phyloP scores from a whole-genome alignment of 2,329 filamentous ascomycete genomes.

The Phyllosticta citriasiana region DNA sequence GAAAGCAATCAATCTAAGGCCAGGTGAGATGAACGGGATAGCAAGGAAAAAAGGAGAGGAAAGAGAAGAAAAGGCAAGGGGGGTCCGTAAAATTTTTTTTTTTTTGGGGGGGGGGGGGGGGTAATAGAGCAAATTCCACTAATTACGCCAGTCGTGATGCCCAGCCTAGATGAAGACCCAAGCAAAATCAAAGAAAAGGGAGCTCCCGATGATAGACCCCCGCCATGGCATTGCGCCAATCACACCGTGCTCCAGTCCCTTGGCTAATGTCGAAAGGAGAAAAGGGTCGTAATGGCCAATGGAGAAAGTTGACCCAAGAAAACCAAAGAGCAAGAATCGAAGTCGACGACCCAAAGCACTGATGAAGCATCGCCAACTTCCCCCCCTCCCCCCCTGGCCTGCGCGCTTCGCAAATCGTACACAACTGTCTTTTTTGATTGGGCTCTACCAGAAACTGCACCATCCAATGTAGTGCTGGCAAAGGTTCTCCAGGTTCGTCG shows the following conservation, averaged over 20 bases:
- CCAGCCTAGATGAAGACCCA: background rate
- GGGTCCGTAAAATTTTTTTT: too few species aligned
- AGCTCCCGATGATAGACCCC: background rate
- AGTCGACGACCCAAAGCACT: background rate
- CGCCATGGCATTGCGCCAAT: background rate
- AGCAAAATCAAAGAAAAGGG: background rate
- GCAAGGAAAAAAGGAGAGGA: too few species aligned
- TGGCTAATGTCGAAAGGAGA: background rate
- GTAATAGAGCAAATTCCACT: too few species aligned
- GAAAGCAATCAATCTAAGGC: too few species aligned
- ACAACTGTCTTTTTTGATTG: background rate
- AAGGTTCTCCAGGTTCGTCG: conserved; percentile 91
- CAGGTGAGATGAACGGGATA: too few species aligned
- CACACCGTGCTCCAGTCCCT: background rate
- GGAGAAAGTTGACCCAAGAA: background rate
- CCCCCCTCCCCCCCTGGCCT: background rate
- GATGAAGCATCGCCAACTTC: background rate
- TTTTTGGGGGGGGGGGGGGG: too few species aligned
- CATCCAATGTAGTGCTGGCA: conserved; percentile 99
- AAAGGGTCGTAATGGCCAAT: background rate
- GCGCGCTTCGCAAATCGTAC: background rate
- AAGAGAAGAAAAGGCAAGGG: too few species aligned
- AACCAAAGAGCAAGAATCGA: background rate
- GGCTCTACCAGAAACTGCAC: conserved; percentile 85
- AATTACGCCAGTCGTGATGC: too few species aligned